Base-by-base conservation (phyloP, 306 rosid genomes). In the Pyrus betulifolia region DNA sequence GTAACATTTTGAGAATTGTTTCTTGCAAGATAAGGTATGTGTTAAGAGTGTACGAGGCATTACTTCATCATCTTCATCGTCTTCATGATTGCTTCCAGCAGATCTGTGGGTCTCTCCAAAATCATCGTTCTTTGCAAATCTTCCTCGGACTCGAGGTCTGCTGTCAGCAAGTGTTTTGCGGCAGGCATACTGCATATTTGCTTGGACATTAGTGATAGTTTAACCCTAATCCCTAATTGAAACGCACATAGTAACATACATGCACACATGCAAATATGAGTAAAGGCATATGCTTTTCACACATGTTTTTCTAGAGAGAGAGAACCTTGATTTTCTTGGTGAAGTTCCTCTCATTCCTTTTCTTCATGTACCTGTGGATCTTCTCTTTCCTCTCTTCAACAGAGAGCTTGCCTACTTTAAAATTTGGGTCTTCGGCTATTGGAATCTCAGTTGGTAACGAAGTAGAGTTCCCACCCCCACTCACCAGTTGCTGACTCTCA, bases 241-340 rank as follows among this genome's bases (percentile, higher is more conserved):
- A 30, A 18, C 52, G 38, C 42, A 31, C 38, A 54, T 71, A 38
- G 46, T 13, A 64, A 22, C 31, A 70, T 70, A 67, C 51, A 68
- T 22, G 9, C 18, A 35, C 67, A 15, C 8, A 51, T 51, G 55
- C 21, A 17, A 51, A 72, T 23, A 72, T 2, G 10, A 35, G 23
- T 31, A 33, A 27, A 71, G 64, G 49, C 46, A 31, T 12, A 6
- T 30, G 35, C 60, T 27, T 49, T 70, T 35, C 61, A 38, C 42
- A 38, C 42, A 7, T 38, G 35, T 59, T 46, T 49, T 70, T 35
- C 44, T 9, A 42, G 45, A 9, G 45, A 42, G 45, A 42, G 45
- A 42, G 40, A 71, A 95, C 99, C 99, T 95, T 95, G 79, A 95
- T 95, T 84, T 95, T 95, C 91, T 95, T 95, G 91, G 96, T 95